Conservation (phyloP, 2,329 filamentous ascomycete genomes). For the Pseudomassariella vexata region DNA sequence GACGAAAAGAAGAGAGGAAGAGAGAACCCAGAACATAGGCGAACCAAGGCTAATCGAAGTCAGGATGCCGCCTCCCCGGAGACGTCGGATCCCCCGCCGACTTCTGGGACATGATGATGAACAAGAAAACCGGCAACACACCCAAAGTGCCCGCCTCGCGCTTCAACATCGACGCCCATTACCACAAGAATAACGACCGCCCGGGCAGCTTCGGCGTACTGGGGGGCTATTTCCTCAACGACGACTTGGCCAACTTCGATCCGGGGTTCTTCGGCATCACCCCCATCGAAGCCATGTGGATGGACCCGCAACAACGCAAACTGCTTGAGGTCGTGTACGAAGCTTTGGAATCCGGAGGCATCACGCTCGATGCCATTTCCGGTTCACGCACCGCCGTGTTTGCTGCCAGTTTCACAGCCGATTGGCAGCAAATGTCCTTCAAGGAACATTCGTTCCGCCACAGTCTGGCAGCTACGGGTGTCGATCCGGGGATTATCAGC, state of each 20-base stretch:
- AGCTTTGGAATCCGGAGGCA: constrained; percentile 29
- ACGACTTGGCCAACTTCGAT: constrained; percentile 26
- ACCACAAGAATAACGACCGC: constrained; percentile 15
- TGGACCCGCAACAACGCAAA: constrained; percentile 35
- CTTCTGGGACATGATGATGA: constrained; percentile 12
- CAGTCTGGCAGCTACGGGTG: constrained; percentile 15
- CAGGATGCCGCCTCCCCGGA: constrained; percentile 13
- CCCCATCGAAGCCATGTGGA: constrained; percentile 27
- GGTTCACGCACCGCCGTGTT: constrained; percentile 21
- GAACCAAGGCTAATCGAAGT: not conserved
- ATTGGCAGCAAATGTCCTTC: constrained; percentile 11
- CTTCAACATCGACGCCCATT: constrained; percentile 16
- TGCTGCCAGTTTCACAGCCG: constrained; percentile 8
- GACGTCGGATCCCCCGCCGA: constrained; percentile 8
- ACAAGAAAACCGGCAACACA: constrained; percentile 11
- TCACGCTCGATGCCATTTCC: constrained; percentile 17
- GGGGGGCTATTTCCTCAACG: constrained; percentile 9
- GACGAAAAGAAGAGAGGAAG: no score
- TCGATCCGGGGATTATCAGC: constrained; percentile 20
- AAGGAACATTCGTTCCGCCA: constrained; percentile 9
- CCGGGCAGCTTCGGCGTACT: constrained; percentile 14
- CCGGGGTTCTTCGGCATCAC: constrained; percentile 30
- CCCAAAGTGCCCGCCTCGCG: constrained; percentile 11
- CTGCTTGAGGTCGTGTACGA: constrained; percentile 32
- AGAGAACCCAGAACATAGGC: no score